Evolutionary conservation across 2,329 filamentous ascomycete genomes (phyloP), one percentile per base, ranked within the genome.

Genomic region (Pseudofabraea citricarpa): DNA sequence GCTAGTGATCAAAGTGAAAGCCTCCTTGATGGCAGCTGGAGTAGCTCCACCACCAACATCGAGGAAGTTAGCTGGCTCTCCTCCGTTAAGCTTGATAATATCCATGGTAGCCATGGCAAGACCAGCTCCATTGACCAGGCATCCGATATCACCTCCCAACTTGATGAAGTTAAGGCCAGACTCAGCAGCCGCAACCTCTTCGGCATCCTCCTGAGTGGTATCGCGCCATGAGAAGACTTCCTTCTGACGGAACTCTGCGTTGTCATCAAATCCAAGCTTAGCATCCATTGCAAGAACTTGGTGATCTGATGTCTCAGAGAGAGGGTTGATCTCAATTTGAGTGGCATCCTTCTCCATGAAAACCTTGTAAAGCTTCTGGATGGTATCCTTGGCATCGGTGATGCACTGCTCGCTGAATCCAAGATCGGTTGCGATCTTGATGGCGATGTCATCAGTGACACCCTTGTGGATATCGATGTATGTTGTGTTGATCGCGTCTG

Each of bases 21-120:
- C 93, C 71, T 93, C 86, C 75, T 90, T 88, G 73, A 98, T 98
- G 60, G 93, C 93, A 56, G 90, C 85, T 24, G 93, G 90, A 48
- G 93, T 98, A 56, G 93, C 93, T 75, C 93, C 93, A 67, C 93
- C 93, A 64, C 93, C 93, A 57, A 98, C 93, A 67, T 98, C 93
- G 58, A 98, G 79, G 83, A 98, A 98, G 82, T 98, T 98, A 59
- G 93, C 93, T 51, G 93, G 93, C 64, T 81, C 76, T 53, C 93
- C 93, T 58, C 93, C 93, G 73, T 97, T 98, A 52, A 98, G 81
- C 83, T 98, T 97, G 81, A 98, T 98, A 70, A 98, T 97, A 71
- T 98, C 93, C 93, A 98, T 98, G 67, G 93, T 98, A 52, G 93
- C 93, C 93, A 98, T 98, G 72, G 93, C 93, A 56, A 98, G 86